phyloP scores from a whole-genome alignment of 805 yeast genomes.

The Yarrowia sp. region DNA sequence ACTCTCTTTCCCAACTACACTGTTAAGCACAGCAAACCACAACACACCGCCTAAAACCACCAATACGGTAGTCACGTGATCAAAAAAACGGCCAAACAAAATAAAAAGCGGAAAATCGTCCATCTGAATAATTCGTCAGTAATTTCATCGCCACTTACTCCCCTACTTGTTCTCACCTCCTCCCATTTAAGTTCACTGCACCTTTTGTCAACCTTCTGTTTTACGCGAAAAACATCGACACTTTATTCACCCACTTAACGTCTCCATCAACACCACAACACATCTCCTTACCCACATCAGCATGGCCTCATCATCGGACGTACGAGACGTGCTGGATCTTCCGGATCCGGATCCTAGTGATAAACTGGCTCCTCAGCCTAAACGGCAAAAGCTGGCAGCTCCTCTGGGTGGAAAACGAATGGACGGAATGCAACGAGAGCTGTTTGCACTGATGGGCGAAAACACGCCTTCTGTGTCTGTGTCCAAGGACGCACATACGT shows the following conservation, averaged over 20 bases:
- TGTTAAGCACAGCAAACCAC: no score
- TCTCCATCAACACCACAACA: background rate
- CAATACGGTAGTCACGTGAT: no score
- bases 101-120: no score
- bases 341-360: conserved; percentile 42
- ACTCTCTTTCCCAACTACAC: no score
- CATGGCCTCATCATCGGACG: conserved; percentile 47
- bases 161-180: no score
- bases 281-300: background rate
- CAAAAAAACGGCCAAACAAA: no score
- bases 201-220: no score
- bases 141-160: no score
- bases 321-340: conserved; percentile 48
- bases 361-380: conserved; percentile 38
- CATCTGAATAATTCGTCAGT: no score
- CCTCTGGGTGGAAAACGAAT: conserved; percentile 14
- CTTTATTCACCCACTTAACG: background rate
- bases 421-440: conserved; percentile 86
- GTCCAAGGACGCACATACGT: conserved; percentile 48
- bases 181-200: no score
- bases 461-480: conserved; percentile 85
- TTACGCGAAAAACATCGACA: no score
- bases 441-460: conserved; percentile 87
- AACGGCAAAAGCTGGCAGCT: conserved; percentile 22
- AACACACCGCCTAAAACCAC: no score